Evolutionary conservation across 2,329 filamentous ascomycete genomes (phyloP).

Genomic region (Conoideocrella luteorostrata): DNA sequence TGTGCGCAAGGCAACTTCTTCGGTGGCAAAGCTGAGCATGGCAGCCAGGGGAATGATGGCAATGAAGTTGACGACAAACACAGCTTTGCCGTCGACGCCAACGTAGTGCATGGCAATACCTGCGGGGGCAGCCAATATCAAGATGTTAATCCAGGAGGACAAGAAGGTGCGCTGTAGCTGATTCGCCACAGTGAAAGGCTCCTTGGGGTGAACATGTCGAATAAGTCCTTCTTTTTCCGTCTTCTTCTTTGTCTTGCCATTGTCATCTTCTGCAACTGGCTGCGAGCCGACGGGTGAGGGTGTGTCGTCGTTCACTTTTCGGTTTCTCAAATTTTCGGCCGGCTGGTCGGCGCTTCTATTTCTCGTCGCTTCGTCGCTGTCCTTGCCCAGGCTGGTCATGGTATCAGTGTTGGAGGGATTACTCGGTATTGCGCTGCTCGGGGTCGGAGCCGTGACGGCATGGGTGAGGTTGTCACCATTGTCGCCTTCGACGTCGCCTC

Average conservation of each 20-base stretch:
- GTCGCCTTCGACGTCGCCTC: conserved; percentile 15
- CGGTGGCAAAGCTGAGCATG: conserved; percentile 81
- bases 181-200: conserved; percentile 52
- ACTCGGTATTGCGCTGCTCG: conserved; percentile 12
- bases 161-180: conserved; percentile 71
- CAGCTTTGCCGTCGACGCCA: conserved; percentile 48
- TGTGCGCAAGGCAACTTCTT: conserved; percentile 75
- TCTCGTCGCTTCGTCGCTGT: conserved; percentile 16
- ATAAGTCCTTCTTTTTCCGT: conserved; percentile 34
- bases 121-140: conserved; percentile 70
- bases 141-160: conserved; percentile 79
- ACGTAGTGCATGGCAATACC: conserved; percentile 72
- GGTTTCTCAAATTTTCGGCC: conserved; percentile 23
- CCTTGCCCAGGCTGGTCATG: conserved; percentile 13
- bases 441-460: conserved; percentile 25
- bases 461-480: conserved; percentile 29
- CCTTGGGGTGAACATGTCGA: conserved; percentile 41
- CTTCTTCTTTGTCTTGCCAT: conserved; percentile 15
- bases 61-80: conserved; percentile 89
- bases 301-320: conserved; percentile 20
- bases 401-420: conserved; percentile 21
- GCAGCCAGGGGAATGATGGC: conserved; percentile 87
- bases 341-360: conserved; percentile 11
- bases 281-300: conserved; percentile 1
- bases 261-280: conserved; percentile 17